These are phyloP conservation scores for Articulospora tetracladia DNA, from an alignment of 495 filamentous ascomycete genomes.

Conservation along the genomic window DNA sequence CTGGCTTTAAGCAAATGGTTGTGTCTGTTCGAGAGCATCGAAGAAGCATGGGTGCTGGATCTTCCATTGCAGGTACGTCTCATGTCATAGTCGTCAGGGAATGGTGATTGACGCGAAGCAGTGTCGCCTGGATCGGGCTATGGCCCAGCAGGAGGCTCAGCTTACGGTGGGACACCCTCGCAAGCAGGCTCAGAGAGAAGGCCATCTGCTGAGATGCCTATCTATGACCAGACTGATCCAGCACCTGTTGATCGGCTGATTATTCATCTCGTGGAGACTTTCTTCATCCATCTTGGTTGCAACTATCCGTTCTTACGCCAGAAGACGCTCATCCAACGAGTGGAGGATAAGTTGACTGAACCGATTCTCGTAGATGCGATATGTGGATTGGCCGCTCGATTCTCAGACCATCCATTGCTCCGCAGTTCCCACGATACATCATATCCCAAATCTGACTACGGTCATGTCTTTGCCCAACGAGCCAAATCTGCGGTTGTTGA, in stretches of 20 bases:
- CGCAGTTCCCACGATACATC: constrained; percentile 33
- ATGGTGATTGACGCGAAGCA: constrained; percentile 2
- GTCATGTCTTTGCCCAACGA: constrained; percentile 72
- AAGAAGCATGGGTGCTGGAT: constrained; percentile 31
- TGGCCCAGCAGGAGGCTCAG: constrained; percentile 6
- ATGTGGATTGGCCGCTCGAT: constrained; percentile 76
- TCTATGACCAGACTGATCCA: constrained; percentile 70
- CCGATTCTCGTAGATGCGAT: constrained; percentile 84
- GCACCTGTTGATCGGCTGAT: constrained; percentile 68
- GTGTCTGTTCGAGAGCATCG: constrained; percentile 51
- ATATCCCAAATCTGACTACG: constrained; percentile 44
- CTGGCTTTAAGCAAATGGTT: constrained; percentile 91
- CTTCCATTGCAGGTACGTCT: constrained; percentile 19
- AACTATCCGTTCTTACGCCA: constrained; percentile 77
- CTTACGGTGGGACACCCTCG: constrained; percentile 9
- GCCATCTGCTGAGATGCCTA: constrained; percentile 52
- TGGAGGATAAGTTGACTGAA: constrained; percentile 76
- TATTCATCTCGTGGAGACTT: constrained; percentile 67
- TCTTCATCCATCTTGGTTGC: constrained; percentile 74
- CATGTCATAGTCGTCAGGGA: neutral
- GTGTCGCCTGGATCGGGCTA: constrained; percentile 22
- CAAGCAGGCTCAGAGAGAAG: constrained; percentile 16
- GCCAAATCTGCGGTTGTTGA: constrained; percentile 72
- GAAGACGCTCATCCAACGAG: constrained; percentile 61
- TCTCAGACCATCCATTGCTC: constrained; percentile 63